These are phyloP conservation scores for Rhizophagus sp. DNA, from an alignment of 192 early-diverging fungal species.

Conservation along the genomic window DNA sequence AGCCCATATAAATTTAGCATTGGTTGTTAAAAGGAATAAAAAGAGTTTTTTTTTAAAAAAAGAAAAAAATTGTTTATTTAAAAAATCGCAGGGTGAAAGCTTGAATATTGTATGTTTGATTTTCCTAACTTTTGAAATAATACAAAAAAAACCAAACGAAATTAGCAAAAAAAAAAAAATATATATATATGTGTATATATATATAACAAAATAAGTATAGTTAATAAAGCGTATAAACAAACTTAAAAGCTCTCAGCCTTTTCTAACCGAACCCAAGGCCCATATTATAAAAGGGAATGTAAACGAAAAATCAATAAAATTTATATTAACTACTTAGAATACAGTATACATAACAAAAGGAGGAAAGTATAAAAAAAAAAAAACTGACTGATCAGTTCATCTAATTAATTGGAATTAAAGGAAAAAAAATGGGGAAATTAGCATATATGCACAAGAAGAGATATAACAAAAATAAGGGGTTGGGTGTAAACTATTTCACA, in stretches of 20 bases:
- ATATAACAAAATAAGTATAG: neutral
- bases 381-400: neutral
- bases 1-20: neutral
- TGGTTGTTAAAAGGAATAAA: neutral
- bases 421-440: neutral
- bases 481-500: neutral
- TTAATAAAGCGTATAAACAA: neutral
- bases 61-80: neutral
- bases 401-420: neutral
- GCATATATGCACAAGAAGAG: constrained; percentile 7
- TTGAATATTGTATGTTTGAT: neutral
- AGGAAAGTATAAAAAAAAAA: neutral
- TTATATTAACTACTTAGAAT: neutral
- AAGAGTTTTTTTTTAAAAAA: neutral
- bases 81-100: neutral
- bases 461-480: neutral
- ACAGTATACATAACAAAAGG: neutral
- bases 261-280: neutral
- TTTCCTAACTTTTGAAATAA: neutral
- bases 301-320: neutral
- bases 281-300: neutral
- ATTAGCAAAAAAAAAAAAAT: neutral
- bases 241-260: neutral
- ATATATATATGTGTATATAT: neutral
- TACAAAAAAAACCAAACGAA: neutral